These are phyloP conservation scores for Podaxis pistillaris DNA, from an alignment of 768 basidiomycete species.

Conservation along the genomic window DNA sequence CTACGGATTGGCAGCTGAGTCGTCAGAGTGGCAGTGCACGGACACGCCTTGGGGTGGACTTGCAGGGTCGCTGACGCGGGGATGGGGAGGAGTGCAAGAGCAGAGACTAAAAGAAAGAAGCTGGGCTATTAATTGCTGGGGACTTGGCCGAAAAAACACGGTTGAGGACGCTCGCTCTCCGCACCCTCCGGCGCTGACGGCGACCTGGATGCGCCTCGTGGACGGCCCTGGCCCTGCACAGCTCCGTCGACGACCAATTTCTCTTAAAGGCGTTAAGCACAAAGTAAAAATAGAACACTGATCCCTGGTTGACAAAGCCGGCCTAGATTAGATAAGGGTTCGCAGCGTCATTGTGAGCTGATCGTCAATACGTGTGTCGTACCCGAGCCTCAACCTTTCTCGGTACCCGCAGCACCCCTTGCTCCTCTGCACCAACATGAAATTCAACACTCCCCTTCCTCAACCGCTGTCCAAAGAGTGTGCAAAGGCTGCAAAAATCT, in stretches of 20 bases:
- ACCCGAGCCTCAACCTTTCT: background rate
- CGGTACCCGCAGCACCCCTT: slow-evolving; percentile 8
- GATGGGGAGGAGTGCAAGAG: background rate
- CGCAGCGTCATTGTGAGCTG: background rate
- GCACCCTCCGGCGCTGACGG: slow-evolving; percentile 4
- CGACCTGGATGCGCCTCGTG: background rate
- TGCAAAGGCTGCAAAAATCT: slow-evolving; percentile 83
- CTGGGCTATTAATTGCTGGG: background rate
- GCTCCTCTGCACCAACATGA: slow-evolving; percentile 31
- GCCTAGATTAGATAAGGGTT: slow-evolving; percentile 8
- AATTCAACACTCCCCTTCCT: slow-evolving; percentile 48
- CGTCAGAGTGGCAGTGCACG: background rate
- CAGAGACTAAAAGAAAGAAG: background rate
- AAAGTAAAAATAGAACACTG: background rate
- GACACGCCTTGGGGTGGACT: background rate
- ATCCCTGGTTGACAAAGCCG: background rate
- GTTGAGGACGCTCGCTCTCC: background rate
- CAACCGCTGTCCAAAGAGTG: slow-evolving; percentile 80
- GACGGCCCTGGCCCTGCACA: background rate
- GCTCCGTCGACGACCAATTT: slow-evolving; percentile 10
- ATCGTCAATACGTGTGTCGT: background rate
- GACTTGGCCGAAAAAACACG: background rate
- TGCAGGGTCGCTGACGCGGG: background rate
- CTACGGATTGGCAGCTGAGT: background rate
- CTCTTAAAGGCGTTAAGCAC: background rate